These are phyloP conservation scores for Ophiocordyceps robertsii DNA, from an alignment of 2,329 filamentous ascomycete species.

Conservation along the genomic window DNA sequence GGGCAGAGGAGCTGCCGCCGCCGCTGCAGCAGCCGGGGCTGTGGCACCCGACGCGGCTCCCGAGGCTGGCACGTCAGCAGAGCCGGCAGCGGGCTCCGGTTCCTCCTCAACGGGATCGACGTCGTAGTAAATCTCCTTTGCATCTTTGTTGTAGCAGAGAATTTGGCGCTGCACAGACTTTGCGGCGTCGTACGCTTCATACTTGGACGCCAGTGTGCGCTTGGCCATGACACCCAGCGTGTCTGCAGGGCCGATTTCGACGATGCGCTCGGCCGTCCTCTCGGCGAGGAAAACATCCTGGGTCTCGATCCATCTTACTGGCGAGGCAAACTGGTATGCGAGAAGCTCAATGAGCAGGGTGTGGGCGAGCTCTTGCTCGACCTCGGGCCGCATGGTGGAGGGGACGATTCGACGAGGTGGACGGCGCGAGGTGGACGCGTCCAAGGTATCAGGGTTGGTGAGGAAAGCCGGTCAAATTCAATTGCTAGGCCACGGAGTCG, in stretches of 20 bases:
- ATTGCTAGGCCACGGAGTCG: not conserved
- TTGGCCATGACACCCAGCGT: constrained; percentile 97
- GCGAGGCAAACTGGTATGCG: constrained; percentile 97
- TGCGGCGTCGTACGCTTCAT: constrained; percentile 95
- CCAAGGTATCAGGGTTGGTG: not conserved
- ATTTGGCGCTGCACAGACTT: constrained; percentile 95
- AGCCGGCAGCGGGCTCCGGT: constrained; percentile 44
- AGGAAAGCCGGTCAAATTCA: not conserved
- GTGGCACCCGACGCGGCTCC: constrained; percentile 39
- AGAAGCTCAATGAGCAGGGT: constrained; percentile 96
- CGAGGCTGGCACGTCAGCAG: constrained; percentile 32
- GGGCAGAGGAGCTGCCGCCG: constrained; percentile 44
- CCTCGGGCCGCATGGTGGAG: constrained; percentile 81
- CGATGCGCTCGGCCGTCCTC: constrained; percentile 90
- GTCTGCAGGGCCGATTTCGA: constrained; percentile 93
- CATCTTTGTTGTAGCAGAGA: constrained; percentile 98
- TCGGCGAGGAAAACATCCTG: constrained; percentile 98
- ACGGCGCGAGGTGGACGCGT: not conserved
- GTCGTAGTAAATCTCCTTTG: constrained; percentile 99
- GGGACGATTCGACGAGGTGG: constrained; percentile 3
- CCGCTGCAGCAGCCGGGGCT: constrained; percentile 40
- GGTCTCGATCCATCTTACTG: constrained; percentile 99
- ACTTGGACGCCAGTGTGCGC: constrained; percentile 89
- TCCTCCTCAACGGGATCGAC: constrained; percentile 93
- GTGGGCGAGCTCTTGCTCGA: constrained; percentile 98